A percentile compares a stretch with the other conserved stretches of the same genome.
Evolutionary conservation across 106 monocot genomes (phyloP).

Genomic region (Amphibolis antarctica): DNA sequence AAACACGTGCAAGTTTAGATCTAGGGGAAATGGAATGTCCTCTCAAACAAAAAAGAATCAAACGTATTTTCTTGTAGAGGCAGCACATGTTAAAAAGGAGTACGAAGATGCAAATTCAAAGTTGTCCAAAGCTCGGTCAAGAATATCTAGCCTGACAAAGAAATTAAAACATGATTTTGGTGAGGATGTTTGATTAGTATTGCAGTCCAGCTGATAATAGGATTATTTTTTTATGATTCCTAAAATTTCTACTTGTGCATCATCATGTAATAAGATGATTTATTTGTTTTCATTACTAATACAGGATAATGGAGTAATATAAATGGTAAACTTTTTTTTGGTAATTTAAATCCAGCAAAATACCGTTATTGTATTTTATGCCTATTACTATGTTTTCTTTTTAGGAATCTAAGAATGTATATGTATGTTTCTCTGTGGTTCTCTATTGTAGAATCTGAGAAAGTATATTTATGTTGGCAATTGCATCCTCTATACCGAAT

Average conservation of each 20-base stretch:
- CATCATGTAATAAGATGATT: too few relatives aligned
- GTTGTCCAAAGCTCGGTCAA: constrained; percentile 83
- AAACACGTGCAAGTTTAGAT: neutral
- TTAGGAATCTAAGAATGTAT: too few relatives aligned
- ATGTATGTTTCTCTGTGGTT: neutral
- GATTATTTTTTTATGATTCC: too few relatives aligned
- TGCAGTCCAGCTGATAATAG: too few relatives aligned
- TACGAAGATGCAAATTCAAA: constrained; percentile 81
- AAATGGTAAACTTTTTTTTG: neutral
- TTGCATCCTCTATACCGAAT: too few relatives aligned
- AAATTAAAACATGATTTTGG: constrained; percentile 88
- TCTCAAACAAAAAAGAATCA: neutral
- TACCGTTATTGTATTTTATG: neutral
- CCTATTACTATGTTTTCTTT: too few relatives aligned
- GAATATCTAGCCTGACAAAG: constrained; percentile 59
- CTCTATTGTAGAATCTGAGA: neutral
- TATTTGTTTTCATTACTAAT: neutral
- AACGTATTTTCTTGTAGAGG: constrained; percentile 30
- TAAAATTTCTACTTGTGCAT: too few relatives aligned
- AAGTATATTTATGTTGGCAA: too few relatives aligned
- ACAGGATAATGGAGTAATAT: neutral
- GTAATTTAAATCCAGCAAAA: neutral
- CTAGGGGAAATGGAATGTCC: neutral
- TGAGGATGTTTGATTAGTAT: constrained; percentile 16
- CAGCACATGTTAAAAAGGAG: constrained; percentile 69